Evolutionary conservation across 2,329 filamentous ascomycete genomes (phyloP), one percentile per base, ranked within the genome.

Genomic region (Metarhizium sp.): DNA sequence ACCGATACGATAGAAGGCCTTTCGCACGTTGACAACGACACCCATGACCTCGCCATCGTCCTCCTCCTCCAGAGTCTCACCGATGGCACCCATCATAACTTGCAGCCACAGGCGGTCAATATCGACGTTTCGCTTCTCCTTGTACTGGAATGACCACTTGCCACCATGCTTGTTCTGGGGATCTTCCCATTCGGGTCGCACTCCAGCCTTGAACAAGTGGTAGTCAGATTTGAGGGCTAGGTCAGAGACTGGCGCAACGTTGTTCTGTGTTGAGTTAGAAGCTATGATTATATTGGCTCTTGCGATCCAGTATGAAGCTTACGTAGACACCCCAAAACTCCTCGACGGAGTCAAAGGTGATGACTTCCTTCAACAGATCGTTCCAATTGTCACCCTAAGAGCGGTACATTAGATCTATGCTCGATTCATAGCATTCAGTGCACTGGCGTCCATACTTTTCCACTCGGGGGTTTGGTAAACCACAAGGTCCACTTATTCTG

Each of bases 311-410:
- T 50, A 58, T 56, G 57, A 57, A 52, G 34, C 92, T 71, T 81
- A 99, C 95, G 75, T 97, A 97, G 70, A 99, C 90, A 58, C 94
- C 94, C 94, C 94, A 99, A 75, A 99, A 99, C 73, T 99, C 95
- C 76, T 99, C 94, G 30, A 99, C 94, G 2, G 92, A 96, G 76
- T 96, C 90, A 68, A 99, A 97, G 56, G 90, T 96, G 68, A 99
- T 96, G 65, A 99, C 92, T 73, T 99, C 91, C 78, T 99, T 99
- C 60, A 99, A 78, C 59, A 97, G 78, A 71, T 99, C 94, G 64
- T 95, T 95, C 94, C 95, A 99, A 81, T 96, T 96, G 74, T 97
- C 91, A 62, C 90, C 91, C 90, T 95, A 47, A 56, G n/a, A 32
- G 60, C 8, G 55, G 52, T 48, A 53, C 10, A 47, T 59, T 47